Conservation (phyloP, 2,329 filamentous ascomycete genomes). For the Myriosclerotinia curreyana region DNA sequence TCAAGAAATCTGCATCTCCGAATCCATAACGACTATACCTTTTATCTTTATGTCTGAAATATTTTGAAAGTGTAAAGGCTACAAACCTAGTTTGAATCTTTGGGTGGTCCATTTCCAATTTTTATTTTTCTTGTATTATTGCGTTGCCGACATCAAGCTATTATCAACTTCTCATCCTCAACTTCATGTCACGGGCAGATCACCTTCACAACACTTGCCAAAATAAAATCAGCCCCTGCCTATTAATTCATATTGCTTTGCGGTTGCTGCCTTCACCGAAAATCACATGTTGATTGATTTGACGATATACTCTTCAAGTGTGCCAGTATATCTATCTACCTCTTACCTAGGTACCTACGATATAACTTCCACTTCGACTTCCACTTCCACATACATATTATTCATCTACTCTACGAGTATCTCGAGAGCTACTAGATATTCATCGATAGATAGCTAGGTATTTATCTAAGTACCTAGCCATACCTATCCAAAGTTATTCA, state of each 20-base stretch:
- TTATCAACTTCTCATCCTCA: neutral
- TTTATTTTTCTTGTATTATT: neutral
- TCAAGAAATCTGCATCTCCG: neutral
- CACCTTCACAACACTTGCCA: neutral
- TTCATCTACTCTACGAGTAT: no score
- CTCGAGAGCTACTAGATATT: no score
- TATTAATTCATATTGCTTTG: conserved; percentile 1
- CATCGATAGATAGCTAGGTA: neutral
- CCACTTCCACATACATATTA: no score
- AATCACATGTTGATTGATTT: neutral
- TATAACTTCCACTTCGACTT: no score
- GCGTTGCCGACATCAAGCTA: conserved; percentile 6
- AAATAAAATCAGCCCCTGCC: neutral
- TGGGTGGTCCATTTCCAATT: conserved; percentile 1
- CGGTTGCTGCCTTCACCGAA: neutral
- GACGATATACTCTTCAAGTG: no score
- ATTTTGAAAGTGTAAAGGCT: neutral
- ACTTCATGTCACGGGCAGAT: neutral
- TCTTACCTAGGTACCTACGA: no score
- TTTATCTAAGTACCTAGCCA: neutral
- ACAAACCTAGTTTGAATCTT: neutral
- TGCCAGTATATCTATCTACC: no score
- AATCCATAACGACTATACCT: neutral
- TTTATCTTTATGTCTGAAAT: conserved; percentile 1
- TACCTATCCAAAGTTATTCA: no score